phyloP scores from a whole-genome alignment of 805 yeast species.

The Sugiyamaella qingdaonensis region DNA sequence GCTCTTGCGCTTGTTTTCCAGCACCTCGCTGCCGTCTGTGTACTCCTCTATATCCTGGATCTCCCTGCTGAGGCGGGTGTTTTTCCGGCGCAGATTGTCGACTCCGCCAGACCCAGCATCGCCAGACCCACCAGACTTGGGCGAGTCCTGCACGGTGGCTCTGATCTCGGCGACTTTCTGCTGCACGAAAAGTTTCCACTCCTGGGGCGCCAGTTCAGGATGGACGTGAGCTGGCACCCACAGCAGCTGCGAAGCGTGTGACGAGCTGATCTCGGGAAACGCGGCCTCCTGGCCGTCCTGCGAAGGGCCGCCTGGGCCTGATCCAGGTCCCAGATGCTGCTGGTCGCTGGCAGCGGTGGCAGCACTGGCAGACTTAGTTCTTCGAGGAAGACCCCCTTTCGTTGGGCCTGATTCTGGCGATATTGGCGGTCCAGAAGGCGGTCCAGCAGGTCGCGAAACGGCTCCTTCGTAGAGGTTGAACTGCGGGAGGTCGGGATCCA shows the following conservation, averaged over 20 bases:
- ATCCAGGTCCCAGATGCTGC: not conserved
- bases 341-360: not conserved
- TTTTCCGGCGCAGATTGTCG: constrained; percentile 15
- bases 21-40: constrained; percentile 32
- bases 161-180: constrained; percentile 36
- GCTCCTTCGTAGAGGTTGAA: constrained; percentile 3
- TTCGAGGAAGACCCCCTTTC: not conserved
- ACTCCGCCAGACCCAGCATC: not conserved
- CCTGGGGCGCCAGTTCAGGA: constrained; percentile 93
- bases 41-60: constrained; percentile 32
- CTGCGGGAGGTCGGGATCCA: constrained; percentile 39
- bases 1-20: constrained; percentile 24
- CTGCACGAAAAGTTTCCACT: constrained; percentile 44
- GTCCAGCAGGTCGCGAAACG: constrained; percentile 5
- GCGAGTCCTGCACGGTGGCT: constrained; percentile 17
- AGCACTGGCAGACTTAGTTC: constrained; percentile 1
- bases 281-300: not conserved
- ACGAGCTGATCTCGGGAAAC: constrained; percentile 10
- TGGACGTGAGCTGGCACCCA: constrained; percentile 98
- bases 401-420: constrained; percentile 5
- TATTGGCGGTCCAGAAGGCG: not conserved
- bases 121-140: constrained; percentile 5
- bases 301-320: not conserved
- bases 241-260: constrained; percentile 39
- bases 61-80: constrained; percentile 34